Percentiles rank a stretch among this genome's conserved stretches.
Conservation (phyloP, 192 early-diverging fungal genomes). For the Backusella circina region DNA sequence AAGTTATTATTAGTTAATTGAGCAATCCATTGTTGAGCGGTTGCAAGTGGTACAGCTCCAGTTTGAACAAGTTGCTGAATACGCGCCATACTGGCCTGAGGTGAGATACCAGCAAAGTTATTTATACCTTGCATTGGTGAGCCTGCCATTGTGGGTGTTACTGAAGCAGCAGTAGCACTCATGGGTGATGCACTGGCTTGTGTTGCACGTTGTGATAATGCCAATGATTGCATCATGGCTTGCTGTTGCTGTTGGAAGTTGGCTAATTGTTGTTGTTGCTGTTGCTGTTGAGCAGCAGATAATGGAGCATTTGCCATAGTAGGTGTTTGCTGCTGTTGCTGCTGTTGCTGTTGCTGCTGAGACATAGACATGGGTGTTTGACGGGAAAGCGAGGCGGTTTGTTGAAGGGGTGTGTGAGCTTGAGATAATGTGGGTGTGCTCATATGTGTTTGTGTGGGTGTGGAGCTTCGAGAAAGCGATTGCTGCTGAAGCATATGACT, state of each 20-base stretch:
- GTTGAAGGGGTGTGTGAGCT: slow-evolving; percentile 16
- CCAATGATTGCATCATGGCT: neutral
- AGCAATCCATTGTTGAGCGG: slow-evolving; percentile 24
- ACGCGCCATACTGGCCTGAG: slow-evolving; percentile 6
- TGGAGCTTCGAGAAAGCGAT: neutral
- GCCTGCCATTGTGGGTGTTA: neutral
- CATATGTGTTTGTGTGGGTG: slow-evolving; percentile 15
- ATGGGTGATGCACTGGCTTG: slow-evolving; percentile 3
- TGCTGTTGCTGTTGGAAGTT: slow-evolving; percentile 6
- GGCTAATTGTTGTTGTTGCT: slow-evolving; percentile 11
- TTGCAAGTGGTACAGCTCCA: slow-evolving; percentile 20
- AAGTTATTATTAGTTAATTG: slow-evolving; percentile 17
- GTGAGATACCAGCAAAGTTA: slow-evolving; percentile 5
- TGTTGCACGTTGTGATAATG: slow-evolving; percentile 5
- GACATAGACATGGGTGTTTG: neutral
- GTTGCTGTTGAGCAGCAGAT: slow-evolving; percentile 5
- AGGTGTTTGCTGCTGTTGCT: neutral
- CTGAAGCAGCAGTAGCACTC: neutral
- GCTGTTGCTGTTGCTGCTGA: neutral
- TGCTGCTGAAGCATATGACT: neutral
- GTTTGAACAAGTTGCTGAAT: slow-evolving; percentile 25
- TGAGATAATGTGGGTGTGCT: slow-evolving; percentile 8
- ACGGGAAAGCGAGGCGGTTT: neutral
- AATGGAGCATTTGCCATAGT: neutral
- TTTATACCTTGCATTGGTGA: neutral